Evolutionary conservation across 805 yeast species (phyloP).

Genomic region (Ogataea polymorpha): DNA sequence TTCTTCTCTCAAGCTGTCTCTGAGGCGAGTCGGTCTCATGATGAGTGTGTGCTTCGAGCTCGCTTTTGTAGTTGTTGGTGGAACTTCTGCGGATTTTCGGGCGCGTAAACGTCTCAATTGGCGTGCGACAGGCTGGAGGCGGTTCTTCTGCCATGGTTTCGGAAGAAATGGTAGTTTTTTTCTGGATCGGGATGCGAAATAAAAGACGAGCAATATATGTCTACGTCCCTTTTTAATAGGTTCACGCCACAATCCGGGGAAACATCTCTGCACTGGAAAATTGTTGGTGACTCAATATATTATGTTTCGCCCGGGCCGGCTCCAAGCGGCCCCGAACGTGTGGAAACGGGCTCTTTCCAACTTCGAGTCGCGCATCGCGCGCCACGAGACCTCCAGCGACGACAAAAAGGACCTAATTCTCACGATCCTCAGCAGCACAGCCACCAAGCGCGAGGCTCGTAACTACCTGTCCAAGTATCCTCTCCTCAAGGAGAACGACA

Average conservation of each 20-base stretch:
- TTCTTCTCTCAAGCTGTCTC: conserved; percentile 14
- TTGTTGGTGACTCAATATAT: background rate
- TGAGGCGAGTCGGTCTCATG: conserved; percentile 5
- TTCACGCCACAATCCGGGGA: conserved; percentile 12
- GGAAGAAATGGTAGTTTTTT: too few species aligned
- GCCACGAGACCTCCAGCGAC: conserved; percentile 34
- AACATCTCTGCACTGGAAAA: conserved; percentile 3
- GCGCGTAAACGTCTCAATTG: conserved; percentile 11
- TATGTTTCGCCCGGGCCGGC: conserved; percentile 1
- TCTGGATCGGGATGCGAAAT: background rate
- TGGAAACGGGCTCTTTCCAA: conserved; percentile 10
- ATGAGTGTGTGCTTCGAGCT: conserved; percentile 21
- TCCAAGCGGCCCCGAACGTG: background rate
- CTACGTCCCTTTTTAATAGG: background rate
- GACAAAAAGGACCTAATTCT: conserved; percentile 70
- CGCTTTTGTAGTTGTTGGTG: conserved; percentile 23
- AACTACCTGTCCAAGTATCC: conserved; percentile 74
- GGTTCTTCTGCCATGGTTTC: conserved; percentile 6
- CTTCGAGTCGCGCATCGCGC: conserved; percentile 28
- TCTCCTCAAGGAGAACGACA: conserved; percentile 34
- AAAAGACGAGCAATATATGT: background rate
- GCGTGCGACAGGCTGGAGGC: conserved; percentile 22
- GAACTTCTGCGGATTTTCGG: conserved; percentile 14
- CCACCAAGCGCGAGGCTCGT: conserved; percentile 89
- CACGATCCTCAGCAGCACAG: conserved; percentile 82